These are phyloP conservation scores for Sphagnum contortum DNA, from an alignment of 225 moss, liverwort and hornwort genomes.

Conservation along the genomic window DNA sequence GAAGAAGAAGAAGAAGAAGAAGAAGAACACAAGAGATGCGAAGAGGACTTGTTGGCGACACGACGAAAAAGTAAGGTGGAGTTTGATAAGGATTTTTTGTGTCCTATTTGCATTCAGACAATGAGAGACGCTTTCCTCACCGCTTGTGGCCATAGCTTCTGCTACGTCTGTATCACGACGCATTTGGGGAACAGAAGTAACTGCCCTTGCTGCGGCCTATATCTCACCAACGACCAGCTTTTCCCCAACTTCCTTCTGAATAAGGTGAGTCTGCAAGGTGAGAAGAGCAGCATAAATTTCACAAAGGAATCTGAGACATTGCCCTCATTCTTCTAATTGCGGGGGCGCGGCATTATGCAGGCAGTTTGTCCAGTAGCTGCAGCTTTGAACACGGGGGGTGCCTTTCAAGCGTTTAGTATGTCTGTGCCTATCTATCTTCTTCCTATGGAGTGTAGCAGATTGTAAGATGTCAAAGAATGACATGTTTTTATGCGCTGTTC, in stretches of 20 bases:
- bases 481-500: too few relatives aligned
- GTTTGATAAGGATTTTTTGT: conserved; percentile 74
- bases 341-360: too few relatives aligned
- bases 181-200: conserved; percentile 62
- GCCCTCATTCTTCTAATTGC: too few relatives aligned
- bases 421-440: too few relatives aligned
- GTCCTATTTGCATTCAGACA: conserved; percentile 81
- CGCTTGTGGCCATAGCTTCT: conserved; percentile 84
- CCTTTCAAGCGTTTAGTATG: too few relatives aligned
- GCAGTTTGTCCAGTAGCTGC: too few relatives aligned
- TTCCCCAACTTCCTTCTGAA: conserved; percentile 70
- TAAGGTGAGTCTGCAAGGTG: conserved; percentile 35
- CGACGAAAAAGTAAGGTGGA: conserved; percentile 37
- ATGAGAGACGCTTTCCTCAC: conserved; percentile 84
- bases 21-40: too few relatives aligned
- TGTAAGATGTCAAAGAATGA: too few relatives aligned
- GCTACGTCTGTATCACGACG: conserved; percentile 71
- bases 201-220: conserved; percentile 71
- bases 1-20: too few relatives aligned
- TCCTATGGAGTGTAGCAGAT: too few relatives aligned
- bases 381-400: too few relatives aligned
- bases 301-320: too few relatives aligned
- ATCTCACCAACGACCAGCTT: conserved; percentile 47
- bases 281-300: neutral
- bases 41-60: conserved; percentile 15